Conservation (phyloP, 495 filamentous ascomycete genomes). For the Penicillium pulvis region DNA sequence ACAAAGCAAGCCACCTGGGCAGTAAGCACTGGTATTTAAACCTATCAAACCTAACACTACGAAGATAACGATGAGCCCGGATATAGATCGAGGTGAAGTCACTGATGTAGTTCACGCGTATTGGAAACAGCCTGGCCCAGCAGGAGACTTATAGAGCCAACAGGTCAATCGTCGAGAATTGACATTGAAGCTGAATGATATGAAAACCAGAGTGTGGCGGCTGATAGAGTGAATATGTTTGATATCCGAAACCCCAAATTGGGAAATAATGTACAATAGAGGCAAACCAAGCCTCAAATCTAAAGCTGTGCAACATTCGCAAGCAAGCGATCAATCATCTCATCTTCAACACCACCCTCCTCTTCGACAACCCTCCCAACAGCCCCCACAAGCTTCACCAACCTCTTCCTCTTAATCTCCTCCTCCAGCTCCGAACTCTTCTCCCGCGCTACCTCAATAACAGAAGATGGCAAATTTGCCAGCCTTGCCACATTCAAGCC, state of each 20-base stretch:
- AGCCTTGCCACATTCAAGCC: slow-evolving; percentile 90
- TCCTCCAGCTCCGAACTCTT: slow-evolving; percentile 84
- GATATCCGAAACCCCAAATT: neutral
- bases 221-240: neutral
- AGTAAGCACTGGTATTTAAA: no score
- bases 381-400: slow-evolving; percentile 46
- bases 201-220: no score
- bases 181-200: no score
- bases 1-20: no score
- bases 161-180: no score
- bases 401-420: slow-evolving; percentile 60
- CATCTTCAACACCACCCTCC: slow-evolving; percentile 22
- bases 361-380: slow-evolving; percentile 45
- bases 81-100: no score
- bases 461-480: slow-evolving; percentile 73
- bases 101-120: no score
- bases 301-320: slow-evolving; percentile 44
- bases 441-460: slow-evolving; percentile 73
- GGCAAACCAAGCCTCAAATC: neutral
- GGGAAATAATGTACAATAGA: slow-evolving; percentile 18
- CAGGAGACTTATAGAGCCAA: no score
- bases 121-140: no score
- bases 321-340: slow-evolving; percentile 37
- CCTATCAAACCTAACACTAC: no score
- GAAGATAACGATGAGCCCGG: no score